Base-by-base conservation (phyloP, 352 stramenopile species). In the Globisporangium polare region DNA sequence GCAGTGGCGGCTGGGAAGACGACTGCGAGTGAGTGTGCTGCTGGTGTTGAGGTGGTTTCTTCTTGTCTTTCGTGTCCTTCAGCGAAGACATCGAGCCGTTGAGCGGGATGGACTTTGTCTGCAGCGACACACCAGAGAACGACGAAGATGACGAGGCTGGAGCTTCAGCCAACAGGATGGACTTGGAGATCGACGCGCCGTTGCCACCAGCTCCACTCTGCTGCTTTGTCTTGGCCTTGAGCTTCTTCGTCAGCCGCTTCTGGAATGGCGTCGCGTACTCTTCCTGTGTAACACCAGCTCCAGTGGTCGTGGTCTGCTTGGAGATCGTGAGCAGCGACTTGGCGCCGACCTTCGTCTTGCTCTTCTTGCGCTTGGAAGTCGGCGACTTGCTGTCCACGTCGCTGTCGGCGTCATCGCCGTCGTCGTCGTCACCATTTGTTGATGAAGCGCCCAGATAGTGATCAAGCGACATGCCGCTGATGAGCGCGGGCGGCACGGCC, bases 391-490 rank as follows among this genome's bases (percentile, higher is more conserved):
- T 55, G 15, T 78, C 67, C 1, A 58, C 54, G 45, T 35, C 57
- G n/a, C 49, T 63, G 13, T 52, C 22, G 29, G 13, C 46, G 29
- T n/a, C 45, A 18, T 33, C 45, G 20, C 71, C 54, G 7, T 62
- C 54, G 18, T 53, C 53, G 5, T 56, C 51, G 26, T 58, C 29
- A 2, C 59, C 59, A 27, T 46, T 53, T 2, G 5, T 54, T 39
- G 52, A 46, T n/a, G 70, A 65, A n/a, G 75, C 72, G 13, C 77
- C 80, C 8, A 89, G 65, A 52, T 87, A 89, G 53, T 78, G 73
- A 53, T 89, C 75, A 13, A 89, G 67, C 12, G 79, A 86, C 77
- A 89, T 87, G 41, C 79, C 77, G 27, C 64, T 82, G 33, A 87
- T 69, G 31, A 83, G 65, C 0, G 61, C 49, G 5, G 65, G 39